phyloP scores from a whole-genome alignment of 306 rosid genomes.

The Acacia acuminata region DNA sequence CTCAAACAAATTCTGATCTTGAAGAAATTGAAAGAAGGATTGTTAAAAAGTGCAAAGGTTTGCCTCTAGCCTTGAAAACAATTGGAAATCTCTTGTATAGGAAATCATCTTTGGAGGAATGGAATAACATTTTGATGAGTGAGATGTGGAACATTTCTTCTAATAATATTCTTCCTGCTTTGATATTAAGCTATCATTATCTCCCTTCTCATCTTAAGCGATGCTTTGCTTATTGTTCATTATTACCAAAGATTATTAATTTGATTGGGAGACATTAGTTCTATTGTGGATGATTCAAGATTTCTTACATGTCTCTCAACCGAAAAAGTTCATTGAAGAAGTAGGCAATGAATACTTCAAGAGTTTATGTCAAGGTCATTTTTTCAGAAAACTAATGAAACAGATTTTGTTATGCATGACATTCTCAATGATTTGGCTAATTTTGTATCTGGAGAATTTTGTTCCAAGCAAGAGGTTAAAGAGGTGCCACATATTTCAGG shows the following conservation, averaged over 20 bases:
- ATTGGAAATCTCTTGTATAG: background rate
- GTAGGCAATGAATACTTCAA: background rate
- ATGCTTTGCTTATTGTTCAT: too few species aligned
- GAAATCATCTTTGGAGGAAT: background rate
- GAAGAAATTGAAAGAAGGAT: background rate
- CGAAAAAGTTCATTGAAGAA: background rate
- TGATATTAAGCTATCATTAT: too few species aligned
- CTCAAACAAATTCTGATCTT: background rate
- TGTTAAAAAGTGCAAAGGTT: background rate
- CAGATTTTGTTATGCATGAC: background rate
- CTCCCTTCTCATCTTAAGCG: too few species aligned
- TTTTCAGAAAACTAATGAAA: background rate
- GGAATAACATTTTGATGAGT: background rate
- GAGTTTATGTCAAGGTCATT: background rate
- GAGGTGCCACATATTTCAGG: background rate
- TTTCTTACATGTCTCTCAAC: background rate
- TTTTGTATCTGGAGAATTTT: background rate
- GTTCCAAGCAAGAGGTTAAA: background rate
- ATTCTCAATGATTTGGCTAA: conserved; percentile 24
- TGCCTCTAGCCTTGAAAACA: background rate
- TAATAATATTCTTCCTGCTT: background rate
- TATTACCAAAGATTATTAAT: background rate
- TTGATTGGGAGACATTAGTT: background rate
- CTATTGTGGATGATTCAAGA: background rate
- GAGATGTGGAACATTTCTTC: background rate